A percentile compares a stretch with the other conserved stretches of the same genome.
phyloP scores from a whole-genome alignment of 768 basidiomycete species.

The Lactifluus rugatus region DNA sequence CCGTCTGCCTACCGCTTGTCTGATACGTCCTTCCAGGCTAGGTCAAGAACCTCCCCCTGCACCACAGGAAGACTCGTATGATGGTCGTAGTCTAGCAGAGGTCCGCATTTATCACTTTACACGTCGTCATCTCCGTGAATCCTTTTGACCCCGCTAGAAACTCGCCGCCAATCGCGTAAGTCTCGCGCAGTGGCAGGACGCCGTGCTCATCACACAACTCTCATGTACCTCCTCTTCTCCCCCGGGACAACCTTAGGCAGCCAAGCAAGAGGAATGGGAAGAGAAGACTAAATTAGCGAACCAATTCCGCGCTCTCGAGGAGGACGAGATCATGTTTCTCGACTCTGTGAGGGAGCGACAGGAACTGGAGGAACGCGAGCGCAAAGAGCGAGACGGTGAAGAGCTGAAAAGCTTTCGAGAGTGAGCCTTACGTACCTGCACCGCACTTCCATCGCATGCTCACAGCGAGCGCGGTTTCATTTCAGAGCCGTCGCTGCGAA shows the following conservation, averaged over 20 bases:
- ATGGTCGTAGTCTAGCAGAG: conserved; percentile 83
- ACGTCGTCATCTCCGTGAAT: not conserved
- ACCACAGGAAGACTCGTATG: conserved; percentile 66
- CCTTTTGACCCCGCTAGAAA: conserved; percentile 45
- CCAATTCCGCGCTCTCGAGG: conserved; percentile 82
- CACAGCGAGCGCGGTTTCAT: conserved; percentile 7
- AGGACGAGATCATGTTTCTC: conserved; percentile 84
- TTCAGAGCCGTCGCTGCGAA: conserved; percentile 66
- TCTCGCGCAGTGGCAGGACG: conserved; percentile 11
- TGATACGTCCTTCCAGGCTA: conserved; percentile 52
- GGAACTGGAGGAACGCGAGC: conserved; percentile 64
- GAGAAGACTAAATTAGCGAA: conserved; percentile 82
- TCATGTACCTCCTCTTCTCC: not conserved
- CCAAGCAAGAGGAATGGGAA: conserved; percentile 92
- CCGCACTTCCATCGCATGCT: not conserved
- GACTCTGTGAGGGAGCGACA: conserved; percentile 73
- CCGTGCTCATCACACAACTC: conserved; percentile 19
- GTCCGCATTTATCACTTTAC: conserved; percentile 35
- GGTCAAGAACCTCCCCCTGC: conserved; percentile 78
- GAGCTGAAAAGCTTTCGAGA: conserved; percentile 72
- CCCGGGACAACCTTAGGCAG: conserved; percentile 40
- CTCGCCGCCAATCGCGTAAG: conserved; percentile 78
- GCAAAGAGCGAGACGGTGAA: conserved; percentile 66
- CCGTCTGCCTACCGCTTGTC: conserved; percentile 54
- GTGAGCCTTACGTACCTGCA: conserved; percentile 31